A percentile compares a stretch with the other conserved stretches of the same genome.
Evolutionary conservation across 345 rosid genomes (phyloP).

Genomic region (thale cress (Arabidopsis thaliana)): DNA sequence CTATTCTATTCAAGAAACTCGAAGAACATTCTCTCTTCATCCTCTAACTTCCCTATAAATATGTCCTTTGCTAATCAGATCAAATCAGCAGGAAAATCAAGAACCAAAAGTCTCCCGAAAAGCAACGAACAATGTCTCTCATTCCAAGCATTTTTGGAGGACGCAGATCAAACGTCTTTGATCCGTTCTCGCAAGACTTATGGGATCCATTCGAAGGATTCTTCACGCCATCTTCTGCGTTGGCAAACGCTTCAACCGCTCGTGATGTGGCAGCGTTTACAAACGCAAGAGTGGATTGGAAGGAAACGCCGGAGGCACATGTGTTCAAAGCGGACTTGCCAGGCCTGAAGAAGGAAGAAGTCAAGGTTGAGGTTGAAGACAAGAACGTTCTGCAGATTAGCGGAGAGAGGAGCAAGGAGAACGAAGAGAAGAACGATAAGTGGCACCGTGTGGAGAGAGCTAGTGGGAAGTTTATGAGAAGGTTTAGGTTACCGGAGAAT

Average conservation of each 20-base stretch:
- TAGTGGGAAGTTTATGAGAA: slow-evolving; percentile 47
- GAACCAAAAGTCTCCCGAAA: neutral
- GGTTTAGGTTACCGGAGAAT: slow-evolving; percentile 48
- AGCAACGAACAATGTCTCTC: slow-evolving; percentile 31
- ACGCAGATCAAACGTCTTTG: slow-evolving; percentile 35
- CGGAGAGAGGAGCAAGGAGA: slow-evolving; percentile 50
- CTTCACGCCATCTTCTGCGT: slow-evolving; percentile 25
- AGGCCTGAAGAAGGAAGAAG: slow-evolving; percentile 51
- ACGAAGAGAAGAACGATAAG: slow-evolving; percentile 44
- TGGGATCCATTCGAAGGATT: slow-evolving; percentile 42
- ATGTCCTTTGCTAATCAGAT: neutral
- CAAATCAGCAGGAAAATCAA: slow-evolving; percentile 26
- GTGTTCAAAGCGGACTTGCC: slow-evolving; percentile 45
- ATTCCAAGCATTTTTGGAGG: slow-evolving; percentile 44
- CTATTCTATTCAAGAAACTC: slow-evolving; percentile 25
- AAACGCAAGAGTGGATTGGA: slow-evolving; percentile 44
- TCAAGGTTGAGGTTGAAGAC: slow-evolving; percentile 53
- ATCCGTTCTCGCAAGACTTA: slow-evolving; percentile 35
- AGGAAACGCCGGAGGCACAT: slow-evolving; percentile 44
- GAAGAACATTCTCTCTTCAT: slow-evolving; percentile 33
- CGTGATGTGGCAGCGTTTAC: slow-evolving; percentile 42
- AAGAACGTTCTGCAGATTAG: slow-evolving; percentile 46
- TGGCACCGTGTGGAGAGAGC: slow-evolving; percentile 49
- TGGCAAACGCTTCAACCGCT: slow-evolving; percentile 22
- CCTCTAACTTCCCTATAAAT: slow-evolving; percentile 9